These are phyloP conservation scores for Fusarium sp. DNA, from an alignment of 2,329 filamentous ascomycete species.

Conservation along the genomic window DNA sequence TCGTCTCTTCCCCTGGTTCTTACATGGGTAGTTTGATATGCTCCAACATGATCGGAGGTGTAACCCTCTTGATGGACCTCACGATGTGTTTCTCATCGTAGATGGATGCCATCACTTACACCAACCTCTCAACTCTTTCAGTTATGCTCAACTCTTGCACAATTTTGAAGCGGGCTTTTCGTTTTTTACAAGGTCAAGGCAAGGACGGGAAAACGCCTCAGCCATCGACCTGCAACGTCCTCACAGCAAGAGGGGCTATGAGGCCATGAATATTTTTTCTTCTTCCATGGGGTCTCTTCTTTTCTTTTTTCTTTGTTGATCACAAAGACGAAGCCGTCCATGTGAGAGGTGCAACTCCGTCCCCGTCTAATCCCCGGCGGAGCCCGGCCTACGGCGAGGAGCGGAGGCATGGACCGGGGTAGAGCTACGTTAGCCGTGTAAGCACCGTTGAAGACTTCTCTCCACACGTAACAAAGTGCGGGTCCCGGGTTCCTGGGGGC, in stretches of 20 bases:
- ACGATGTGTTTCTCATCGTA: neutral
- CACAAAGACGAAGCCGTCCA: slow-evolving; percentile 7
- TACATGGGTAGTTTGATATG: slow-evolving; percentile 5
- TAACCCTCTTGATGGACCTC: neutral
- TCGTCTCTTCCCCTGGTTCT: neutral
- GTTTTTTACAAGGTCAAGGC: neutral
- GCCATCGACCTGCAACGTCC: slow-evolving; percentile 16
- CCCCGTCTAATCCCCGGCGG: slow-evolving; percentile 4
- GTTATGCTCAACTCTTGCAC: neutral
- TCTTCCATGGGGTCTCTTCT: neutral
- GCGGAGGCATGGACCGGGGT: slow-evolving; percentile 31
- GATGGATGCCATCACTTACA: neutral
- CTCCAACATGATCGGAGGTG: slow-evolving; percentile 8
- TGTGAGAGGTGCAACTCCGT: slow-evolving; percentile 24
- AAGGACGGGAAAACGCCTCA: slow-evolving; percentile 12
- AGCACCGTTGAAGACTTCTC: slow-evolving; percentile 11
- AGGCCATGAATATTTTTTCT: slow-evolving; percentile 2
- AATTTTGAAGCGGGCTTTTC: neutral
- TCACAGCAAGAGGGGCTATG: slow-evolving; percentile 8
- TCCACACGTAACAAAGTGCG: slow-evolving; percentile 16
- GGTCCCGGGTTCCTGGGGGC: slow-evolving; percentile 29
- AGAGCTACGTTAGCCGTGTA: neutral
- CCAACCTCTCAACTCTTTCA: neutral
- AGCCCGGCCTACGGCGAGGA: slow-evolving; percentile 29
- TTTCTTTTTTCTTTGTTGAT: too few relatives aligned